These are phyloP conservation scores for Alternaria sp. DNA, from an alignment of 2,329 filamentous ascomycete species.

Conservation along the genomic window DNA sequence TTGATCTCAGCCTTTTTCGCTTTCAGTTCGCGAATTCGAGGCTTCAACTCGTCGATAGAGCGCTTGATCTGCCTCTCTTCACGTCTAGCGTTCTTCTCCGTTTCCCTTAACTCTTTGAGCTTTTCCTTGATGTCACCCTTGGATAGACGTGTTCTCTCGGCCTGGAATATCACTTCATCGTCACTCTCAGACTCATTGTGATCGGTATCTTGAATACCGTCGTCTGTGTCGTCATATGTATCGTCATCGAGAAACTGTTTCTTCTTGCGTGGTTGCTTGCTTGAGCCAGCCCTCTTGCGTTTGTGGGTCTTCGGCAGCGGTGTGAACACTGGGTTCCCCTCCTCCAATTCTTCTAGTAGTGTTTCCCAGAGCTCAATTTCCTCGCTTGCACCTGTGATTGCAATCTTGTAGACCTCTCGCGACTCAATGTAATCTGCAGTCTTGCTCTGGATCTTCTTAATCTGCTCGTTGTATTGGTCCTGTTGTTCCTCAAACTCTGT, in stretches of 20 bases:
- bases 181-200: slow-evolving; percentile 35
- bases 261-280: slow-evolving; percentile 6
- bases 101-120: slow-evolving; percentile 54
- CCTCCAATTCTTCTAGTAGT: slow-evolving; percentile 49
- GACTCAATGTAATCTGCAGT: slow-evolving; percentile 44
- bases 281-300: slow-evolving; percentile 49
- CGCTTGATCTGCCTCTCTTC: slow-evolving; percentile 40
- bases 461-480: slow-evolving; percentile 23
- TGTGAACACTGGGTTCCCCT: slow-evolving; percentile 56
- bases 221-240: background rate
- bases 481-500: slow-evolving; percentile 38
- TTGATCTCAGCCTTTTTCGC: slow-evolving; percentile 43
- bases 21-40: slow-evolving; percentile 41
- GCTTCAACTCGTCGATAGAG: slow-evolving; percentile 43
- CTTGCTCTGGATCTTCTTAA: slow-evolving; percentile 28
- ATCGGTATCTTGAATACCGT: slow-evolving; percentile 23
- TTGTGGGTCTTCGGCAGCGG: slow-evolving; percentile 49
- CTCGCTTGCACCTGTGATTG: slow-evolving; percentile 52
- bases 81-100: slow-evolving; percentile 54
- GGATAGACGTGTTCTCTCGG: slow-evolving; percentile 51
- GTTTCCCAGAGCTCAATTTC: slow-evolving; percentile 58
- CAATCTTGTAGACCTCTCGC: slow-evolving; percentile 46
- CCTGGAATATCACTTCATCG: slow-evolving; percentile 24
- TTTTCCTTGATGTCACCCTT: slow-evolving; percentile 54
- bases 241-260: background rate